Evolutionary conservation across 169 alveolate genomes (phyloP).

Genomic region (Plasmodium gonderi): DNA sequence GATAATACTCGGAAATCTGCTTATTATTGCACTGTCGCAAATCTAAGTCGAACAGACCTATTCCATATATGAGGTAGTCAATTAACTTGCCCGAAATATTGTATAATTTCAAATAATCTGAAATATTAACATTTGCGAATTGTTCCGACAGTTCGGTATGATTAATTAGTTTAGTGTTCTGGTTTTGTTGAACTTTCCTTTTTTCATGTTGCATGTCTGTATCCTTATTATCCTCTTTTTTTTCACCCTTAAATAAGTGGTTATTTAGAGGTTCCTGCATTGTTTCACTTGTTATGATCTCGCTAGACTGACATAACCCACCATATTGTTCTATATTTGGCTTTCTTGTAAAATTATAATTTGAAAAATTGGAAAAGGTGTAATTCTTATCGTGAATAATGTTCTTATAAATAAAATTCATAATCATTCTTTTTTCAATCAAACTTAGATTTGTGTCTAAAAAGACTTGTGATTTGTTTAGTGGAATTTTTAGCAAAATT

Average conservation of each 20-base stretch:
- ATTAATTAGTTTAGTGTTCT: neutral
- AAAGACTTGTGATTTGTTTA: constrained; percentile 62
- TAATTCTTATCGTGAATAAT: constrained; percentile 58
- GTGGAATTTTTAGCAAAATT: constrained; percentile 51
- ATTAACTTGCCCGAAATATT: constrained; percentile 26
- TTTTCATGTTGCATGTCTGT: neutral
- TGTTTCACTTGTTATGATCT: neutral
- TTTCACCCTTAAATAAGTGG: neutral
- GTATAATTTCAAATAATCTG: constrained; percentile 15
- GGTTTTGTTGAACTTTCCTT: neutral
- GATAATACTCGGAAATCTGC: constrained; percentile 28
- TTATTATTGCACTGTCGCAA: constrained; percentile 18
- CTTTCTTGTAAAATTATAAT: constrained; percentile 34
- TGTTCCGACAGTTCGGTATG: neutral
- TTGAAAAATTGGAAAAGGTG: constrained; percentile 47
- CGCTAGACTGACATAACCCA: neutral
- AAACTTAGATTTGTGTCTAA: constrained; percentile 33
- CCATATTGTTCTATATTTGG: constrained; percentile 3
- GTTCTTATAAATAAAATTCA: constrained; percentile 57
- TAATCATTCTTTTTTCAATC: constrained; percentile 68
- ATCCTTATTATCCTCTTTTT: neutral
- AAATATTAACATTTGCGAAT: neutral
- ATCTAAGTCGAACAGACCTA: constrained; percentile 50
- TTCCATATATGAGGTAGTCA: constrained; percentile 54
- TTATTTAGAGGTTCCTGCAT: neutral